Evolutionary conservation across 257 asterid species (phyloP).

Genomic region (Solanum pennellii): DNA sequence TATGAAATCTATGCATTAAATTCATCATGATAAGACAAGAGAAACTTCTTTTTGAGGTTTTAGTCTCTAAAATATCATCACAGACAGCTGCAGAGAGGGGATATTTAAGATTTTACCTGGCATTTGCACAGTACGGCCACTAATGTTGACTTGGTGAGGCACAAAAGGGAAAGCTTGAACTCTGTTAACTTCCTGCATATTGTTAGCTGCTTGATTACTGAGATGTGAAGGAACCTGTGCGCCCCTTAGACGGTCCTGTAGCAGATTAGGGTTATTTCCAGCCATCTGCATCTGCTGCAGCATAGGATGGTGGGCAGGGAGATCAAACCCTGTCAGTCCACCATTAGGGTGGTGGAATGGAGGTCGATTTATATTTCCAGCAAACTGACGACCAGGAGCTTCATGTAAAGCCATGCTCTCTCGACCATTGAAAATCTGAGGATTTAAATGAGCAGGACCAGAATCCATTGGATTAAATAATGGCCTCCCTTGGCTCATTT

Average conservation of each 20-base stretch:
- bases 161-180: constrained; percentile 45
- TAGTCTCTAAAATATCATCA: not conserved
- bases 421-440: constrained; percentile 42
- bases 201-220: constrained; percentile 37
- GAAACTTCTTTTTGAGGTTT: not conserved
- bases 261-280: constrained; percentile 29
- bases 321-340: constrained; percentile 43
- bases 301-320: constrained; percentile 37
- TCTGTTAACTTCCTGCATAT: constrained; percentile 44
- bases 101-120: constrained; percentile 31
- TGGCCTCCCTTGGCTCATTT: constrained; percentile 42
- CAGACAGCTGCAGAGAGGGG: not conserved
- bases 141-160: constrained; percentile 29
- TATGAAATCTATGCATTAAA: not conserved
- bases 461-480: constrained; percentile 44
- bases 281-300: constrained; percentile 60
- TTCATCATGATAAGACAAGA: not conserved
- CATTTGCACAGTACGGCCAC: constrained; percentile 39
- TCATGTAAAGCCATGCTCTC: constrained; percentile 34
- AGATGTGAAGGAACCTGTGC: constrained; percentile 28
- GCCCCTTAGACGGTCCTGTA: constrained; percentile 36
- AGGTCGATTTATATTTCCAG: constrained; percentile 38
- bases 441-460: constrained; percentile 32
- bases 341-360: constrained; percentile 44
- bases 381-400: constrained; percentile 35